These are phyloP conservation scores for Eutrema heterophyllum DNA, from an alignment of 345 rosid genomes.

Conservation along the genomic window DNA sequence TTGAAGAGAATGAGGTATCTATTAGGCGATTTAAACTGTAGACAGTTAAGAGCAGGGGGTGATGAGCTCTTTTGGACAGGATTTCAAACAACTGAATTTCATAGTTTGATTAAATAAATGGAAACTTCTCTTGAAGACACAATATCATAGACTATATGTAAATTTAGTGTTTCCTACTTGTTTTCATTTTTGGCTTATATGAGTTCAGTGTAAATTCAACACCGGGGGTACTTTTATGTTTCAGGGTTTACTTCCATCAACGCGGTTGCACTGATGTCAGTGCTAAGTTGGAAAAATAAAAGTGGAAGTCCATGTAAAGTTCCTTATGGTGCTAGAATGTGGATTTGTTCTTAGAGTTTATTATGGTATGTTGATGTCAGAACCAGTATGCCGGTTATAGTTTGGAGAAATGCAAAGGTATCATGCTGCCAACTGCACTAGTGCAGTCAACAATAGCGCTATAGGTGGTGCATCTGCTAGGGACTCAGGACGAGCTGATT, in stretches of 20 bases:
- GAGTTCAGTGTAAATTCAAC: constrained; percentile 1
- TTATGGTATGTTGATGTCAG: constrained; percentile 51
- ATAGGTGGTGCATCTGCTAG: constrained; percentile 73
- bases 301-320: constrained; percentile 18
- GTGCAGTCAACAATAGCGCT: constrained; percentile 87
- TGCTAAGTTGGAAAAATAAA: constrained; percentile 16
- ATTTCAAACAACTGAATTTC: background rate
- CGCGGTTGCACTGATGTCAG: constrained; percentile 17
- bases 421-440: constrained; percentile 83
- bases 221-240: constrained; percentile 5
- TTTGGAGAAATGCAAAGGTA: constrained; percentile 98
- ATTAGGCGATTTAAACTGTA: background rate
- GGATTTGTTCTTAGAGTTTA: constrained; percentile 35
- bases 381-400: constrained; percentile 81
- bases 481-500: constrained; percentile 72
- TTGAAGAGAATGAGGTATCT: background rate
- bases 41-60: background rate
- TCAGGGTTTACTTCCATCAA: constrained; percentile 22
- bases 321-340: constrained; percentile 34
- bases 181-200: background rate
- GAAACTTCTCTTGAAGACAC: background rate
- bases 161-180: background rate
- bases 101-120: background rate
- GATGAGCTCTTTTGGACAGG: background rate
- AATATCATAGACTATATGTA: background rate